A percentile compares a stretch with the other conserved stretches of the same genome.
These are phyloP conservation scores for Volutella citrinella DNA, from an alignment of 2,329 filamentous ascomycete genomes.

Conservation along the genomic window DNA sequence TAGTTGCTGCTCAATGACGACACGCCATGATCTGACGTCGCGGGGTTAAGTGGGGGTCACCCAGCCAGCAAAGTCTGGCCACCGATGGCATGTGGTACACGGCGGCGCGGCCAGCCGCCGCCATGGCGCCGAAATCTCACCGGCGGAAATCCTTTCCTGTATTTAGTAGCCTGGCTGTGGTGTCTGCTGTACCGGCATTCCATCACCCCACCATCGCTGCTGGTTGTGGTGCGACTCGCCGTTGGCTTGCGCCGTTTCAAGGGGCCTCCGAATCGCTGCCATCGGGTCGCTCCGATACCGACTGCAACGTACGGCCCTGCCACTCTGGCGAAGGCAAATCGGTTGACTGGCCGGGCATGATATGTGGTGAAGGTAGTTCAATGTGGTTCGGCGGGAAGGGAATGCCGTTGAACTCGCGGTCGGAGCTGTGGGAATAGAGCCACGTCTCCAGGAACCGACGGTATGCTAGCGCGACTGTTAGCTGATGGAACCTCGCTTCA, in stretches of 20 bases:
- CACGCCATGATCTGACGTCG: conserved; percentile 27
- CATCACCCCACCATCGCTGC: conserved; percentile 14
- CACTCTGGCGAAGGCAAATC: conserved; percentile 23
- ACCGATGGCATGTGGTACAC: conserved; percentile 9
- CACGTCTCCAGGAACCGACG: conserved; percentile 45
- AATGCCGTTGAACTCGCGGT: conserved; percentile 44
- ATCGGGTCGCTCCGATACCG: conserved; percentile 23
- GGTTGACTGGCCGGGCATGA: conserved; percentile 32
- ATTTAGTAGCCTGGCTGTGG: background rate
- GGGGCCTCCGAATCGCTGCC: conserved; percentile 21
- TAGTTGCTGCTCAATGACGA: conserved; percentile 29
- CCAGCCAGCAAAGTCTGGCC: conserved; percentile 11
- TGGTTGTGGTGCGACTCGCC: conserved; percentile 20
- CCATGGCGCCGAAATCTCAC: conserved; percentile 9
- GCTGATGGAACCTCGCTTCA: no score
- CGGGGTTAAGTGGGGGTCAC: conserved; percentile 19
- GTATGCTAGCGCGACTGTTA: conserved; percentile 31
- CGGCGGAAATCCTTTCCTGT: conserved; percentile 2
- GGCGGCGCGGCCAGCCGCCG: conserved; percentile 9
- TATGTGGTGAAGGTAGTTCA: conserved; percentile 46
- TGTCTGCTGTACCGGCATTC: background rate
- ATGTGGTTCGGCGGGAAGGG: conserved; percentile 44
- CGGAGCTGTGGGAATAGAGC: conserved; percentile 43
- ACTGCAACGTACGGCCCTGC: conserved; percentile 21
- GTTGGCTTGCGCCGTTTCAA: conserved; percentile 13